These are phyloP conservation scores for Boletus rufocinnamomeus DNA, from an alignment of 768 basidiomycete species.

Conservation along the genomic window DNA sequence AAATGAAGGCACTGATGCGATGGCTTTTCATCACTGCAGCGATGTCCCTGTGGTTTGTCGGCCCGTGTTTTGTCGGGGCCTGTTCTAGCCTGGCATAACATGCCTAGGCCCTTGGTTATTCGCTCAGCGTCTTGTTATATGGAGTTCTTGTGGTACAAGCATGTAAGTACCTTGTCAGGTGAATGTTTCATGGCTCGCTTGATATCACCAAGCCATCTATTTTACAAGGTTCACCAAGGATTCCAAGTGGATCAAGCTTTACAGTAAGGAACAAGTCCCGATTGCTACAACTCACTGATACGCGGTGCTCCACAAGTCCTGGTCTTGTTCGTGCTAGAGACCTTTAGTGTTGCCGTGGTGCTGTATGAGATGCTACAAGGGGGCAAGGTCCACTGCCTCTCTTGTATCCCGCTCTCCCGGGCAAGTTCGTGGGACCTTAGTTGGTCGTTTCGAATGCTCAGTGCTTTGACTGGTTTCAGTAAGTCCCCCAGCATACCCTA, in stretches of 20 bases:
- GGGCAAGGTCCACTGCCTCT: background rate
- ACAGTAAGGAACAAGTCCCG: background rate
- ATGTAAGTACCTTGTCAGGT: background rate
- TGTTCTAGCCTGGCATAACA: background rate
- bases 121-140: background rate
- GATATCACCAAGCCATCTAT: background rate
- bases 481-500: background rate
- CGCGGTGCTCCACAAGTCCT: background rate
- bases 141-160: background rate
- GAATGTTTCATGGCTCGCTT: background rate
- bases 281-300: background rate
- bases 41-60: background rate
- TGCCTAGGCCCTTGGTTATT: background rate
- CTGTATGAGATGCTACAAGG: background rate
- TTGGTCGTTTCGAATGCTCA: background rate
- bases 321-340: background rate
- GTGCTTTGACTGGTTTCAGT: background rate
- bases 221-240: background rate
- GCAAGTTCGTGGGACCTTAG: background rate
- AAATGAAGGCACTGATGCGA: background rate
- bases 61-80: background rate
- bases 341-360: background rate
- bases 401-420: background rate
- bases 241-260: background rate
- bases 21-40: background rate